phyloP scores from a whole-genome alignment of 2,329 filamentous ascomycete genomes.

The Colletotrichum chlorophyti region DNA sequence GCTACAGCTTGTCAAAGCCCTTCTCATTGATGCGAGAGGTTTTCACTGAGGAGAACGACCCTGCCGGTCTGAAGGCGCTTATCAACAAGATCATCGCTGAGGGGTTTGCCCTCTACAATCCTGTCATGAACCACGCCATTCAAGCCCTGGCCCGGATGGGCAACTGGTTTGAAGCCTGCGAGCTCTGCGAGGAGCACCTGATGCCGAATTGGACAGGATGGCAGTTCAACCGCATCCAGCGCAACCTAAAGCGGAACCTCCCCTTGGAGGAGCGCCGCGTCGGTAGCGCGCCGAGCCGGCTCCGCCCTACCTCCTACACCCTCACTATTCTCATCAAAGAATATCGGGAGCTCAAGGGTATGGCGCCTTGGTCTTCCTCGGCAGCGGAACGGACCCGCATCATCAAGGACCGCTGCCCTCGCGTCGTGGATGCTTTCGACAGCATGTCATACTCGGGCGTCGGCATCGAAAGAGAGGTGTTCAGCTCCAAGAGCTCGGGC shows the following conservation, averaged over 20 bases:
- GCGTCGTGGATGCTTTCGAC: conserved; percentile 48
- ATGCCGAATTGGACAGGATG: conserved; percentile 84
- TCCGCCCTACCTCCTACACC: conserved; percentile 51
- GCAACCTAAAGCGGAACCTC: conserved; percentile 36
- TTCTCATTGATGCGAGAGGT: conserved; percentile 57
- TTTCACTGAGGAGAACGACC: conserved; percentile 47
- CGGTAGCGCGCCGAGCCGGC: conserved; percentile 43
- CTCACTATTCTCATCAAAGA: conserved; percentile 56
- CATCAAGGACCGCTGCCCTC: conserved; percentile 48
- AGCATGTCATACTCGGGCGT: conserved; percentile 25
- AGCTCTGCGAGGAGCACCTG: conserved; percentile 76
- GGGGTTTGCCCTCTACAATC: conserved; percentile 78
- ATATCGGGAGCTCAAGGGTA: conserved; percentile 56
- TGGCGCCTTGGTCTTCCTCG: conserved; percentile 55
- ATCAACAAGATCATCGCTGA: conserved; percentile 63
- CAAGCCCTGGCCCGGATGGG: conserved; percentile 68
- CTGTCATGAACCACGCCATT: conserved; percentile 83
- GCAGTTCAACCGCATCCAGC: conserved; percentile 41
- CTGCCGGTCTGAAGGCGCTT: conserved; percentile 53
- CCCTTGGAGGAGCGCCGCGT: conserved; percentile 47
- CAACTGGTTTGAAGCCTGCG: conserved; percentile 71
- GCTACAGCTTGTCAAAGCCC: conserved; percentile 59
- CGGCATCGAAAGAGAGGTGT: conserved; percentile 33
- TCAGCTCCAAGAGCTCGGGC: conserved; percentile 8
- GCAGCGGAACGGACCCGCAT: conserved; percentile 46